Conservation (phyloP, 805 yeast species). For the Alloascoidea hylecoeti region DNA sequence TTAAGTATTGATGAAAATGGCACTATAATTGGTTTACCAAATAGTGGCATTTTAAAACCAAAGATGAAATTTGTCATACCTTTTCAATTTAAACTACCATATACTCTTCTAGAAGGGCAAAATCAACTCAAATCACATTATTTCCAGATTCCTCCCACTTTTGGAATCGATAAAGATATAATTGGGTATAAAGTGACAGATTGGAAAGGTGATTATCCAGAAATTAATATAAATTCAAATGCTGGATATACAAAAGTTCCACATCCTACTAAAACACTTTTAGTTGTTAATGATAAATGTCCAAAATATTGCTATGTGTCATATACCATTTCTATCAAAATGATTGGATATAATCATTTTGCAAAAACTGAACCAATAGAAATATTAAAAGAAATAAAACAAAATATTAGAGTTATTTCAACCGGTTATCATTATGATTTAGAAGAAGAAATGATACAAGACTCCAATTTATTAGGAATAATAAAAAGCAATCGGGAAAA, state of each 20-base stretch:
- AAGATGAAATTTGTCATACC: background rate
- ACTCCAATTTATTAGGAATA: background rate
- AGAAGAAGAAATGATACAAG: background rate
- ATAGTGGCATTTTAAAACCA: background rate
- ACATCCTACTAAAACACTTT: background rate
- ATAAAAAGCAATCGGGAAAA: background rate
- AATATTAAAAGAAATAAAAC: background rate
- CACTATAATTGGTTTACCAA: background rate
- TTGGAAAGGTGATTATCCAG: background rate
- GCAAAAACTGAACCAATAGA: background rate
- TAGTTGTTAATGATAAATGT: background rate
- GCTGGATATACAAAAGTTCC: background rate
- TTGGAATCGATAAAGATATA: background rate
- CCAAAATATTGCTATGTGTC: background rate
- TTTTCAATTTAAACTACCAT: background rate
- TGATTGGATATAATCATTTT: background rate
- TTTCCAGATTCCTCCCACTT: background rate
- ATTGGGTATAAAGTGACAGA: background rate
- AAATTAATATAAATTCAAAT: background rate
- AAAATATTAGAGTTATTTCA: background rate
- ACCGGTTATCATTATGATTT: constrained; percentile 1
- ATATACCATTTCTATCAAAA: background rate
- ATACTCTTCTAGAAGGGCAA: background rate
- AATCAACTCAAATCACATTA: background rate
- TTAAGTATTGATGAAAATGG: background rate